Evolutionary conservation across 2,329 filamentous ascomycete species (phyloP), one percentile per base, ranked within the genome.

Genomic region (Diaporthe humulicola): DNA sequence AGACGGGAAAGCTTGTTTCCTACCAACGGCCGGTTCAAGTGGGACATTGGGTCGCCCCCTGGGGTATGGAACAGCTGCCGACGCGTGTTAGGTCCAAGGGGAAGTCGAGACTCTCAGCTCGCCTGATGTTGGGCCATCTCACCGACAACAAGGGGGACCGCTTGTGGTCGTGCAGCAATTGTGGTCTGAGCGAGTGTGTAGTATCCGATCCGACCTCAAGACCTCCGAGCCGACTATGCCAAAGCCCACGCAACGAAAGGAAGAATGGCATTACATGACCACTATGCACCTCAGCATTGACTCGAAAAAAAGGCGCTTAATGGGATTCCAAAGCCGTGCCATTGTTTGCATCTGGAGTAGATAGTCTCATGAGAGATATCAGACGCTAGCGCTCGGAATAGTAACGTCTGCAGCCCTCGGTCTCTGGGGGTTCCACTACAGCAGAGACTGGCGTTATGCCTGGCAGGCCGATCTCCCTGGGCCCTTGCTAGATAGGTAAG

Each of bases 1-100:
- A 67, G 61, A 52, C 42, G 25, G 45, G 61, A 67, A 67, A 67
- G 61, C 61, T 67, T 67, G 61, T 67, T 67, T 67, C 42, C 9
- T 38, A 52, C 10, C 6, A 50, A 17, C 30, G 61, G 30, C 42
- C 22, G 42, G 38, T 67, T 67, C 42, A 33, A 25, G 40, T 50
- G 61, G 42, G 28, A 36, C 42, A 5, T 67, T 67, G 61, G 30
- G 45, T 50, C 28, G 19, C 42, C 42, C 61, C 61, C 61, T 67
- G 61, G 61, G 61, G 61, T 50, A 52, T 50, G 10, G 45, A 50
- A 67, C 61, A 67, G 42, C 6, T 52, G 45, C 61, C 61, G 30
- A 67, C 40, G 12, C 30, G 45, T 38, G 6, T 6, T 12, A 67
- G 30, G 6, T 3, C 61, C 9, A 38, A 36, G 22, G 12, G 19